A percentile compares a stretch with the other conserved stretches of the same genome.
Evolutionary conservation across 2,329 filamentous ascomycete genomes (phyloP).

Genomic region (Rutstroemia sp.): DNA sequence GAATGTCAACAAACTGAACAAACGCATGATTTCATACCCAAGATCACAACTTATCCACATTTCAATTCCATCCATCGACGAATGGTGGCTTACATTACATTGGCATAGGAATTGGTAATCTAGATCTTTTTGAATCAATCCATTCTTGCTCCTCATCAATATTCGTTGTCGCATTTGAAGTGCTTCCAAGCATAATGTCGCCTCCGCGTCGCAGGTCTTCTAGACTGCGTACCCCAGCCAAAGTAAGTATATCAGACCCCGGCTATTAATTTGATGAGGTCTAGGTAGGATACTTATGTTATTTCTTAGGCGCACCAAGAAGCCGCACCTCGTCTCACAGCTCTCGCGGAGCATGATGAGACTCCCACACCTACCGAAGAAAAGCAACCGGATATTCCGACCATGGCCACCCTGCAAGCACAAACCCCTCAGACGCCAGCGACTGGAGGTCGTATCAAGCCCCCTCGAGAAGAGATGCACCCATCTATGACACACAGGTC

Average conservation of each 20-base stretch:
- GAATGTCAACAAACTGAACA: slow-evolving; percentile 7
- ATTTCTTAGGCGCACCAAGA: slow-evolving; percentile 13
- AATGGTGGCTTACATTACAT: background rate
- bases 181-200: slow-evolving; percentile 15
- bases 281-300: background rate
- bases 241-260: slow-evolving; percentile 19
- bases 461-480: slow-evolving; percentile 79
- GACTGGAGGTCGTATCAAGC: slow-evolving; percentile 58
- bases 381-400: slow-evolving; percentile 17
- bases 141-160: background rate
- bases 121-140: background rate
- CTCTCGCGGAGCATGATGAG: slow-evolving; percentile 28
- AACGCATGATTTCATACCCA: background rate
- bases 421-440: slow-evolving; percentile 46
- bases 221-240: slow-evolving; percentile 27
- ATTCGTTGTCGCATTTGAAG: background rate
- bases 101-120: too few relatives aligned
- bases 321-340: slow-evolving; percentile 19
- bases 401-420: slow-evolving; percentile 15
- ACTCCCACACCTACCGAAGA: slow-evolving; percentile 12
- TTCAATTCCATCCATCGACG: background rate
- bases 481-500: slow-evolving; percentile 72
- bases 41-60: background rate
- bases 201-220: slow-evolving; percentile 28
- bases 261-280: background rate